Base-by-base conservation (phyloP, 2,329 filamentous ascomycete genomes). In the Fusarium chuoi region DNA sequence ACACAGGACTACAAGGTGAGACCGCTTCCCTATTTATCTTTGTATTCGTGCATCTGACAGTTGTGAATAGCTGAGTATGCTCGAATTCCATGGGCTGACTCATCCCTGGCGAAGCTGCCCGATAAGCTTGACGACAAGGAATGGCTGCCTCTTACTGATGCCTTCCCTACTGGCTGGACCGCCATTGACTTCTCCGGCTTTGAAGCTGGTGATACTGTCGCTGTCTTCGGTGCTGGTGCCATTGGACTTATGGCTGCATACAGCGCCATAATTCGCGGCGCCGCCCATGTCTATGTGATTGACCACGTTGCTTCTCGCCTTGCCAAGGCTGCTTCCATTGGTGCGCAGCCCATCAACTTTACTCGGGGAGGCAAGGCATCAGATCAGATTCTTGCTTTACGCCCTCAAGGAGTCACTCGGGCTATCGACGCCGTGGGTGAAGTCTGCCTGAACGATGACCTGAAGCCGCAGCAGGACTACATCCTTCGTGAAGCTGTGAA, bases 311-410 rank as follows among this genome's bases (percentile, higher is more conserved):
- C 51, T 6, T 49, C 67, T 2, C 68, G 71, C 1, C 55, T 74
- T 1, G 71, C 51, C 12, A 57, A 68, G 7, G 71, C 71, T 1
- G 38, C 60, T 5, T 64, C 57, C 1, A 74, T 74, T 4, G 67
- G 71, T 17, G 72, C 71, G 1, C 63, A 71, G 11, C 67, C 71
- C 7, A 74, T 74, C 13, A 65, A 71, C 18, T 74, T 71, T 7
- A 71, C 67, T 4, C 60, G 68, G 1, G 67, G 68, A 1, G 68
- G 68, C 0, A 70, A 70, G 13, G 71, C 71, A 5, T 74, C 70
- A 3, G 71, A 71, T 1, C 70, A 74, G 45, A 71, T 74, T 12
- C 57, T 74, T 13, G 67, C 60, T 2, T 26, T 71, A 1, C 44
- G 57, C 4, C 71, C 71, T 0, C 30, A 35, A 2, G 63, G 71